Percentiles rank a stretch among this genome's conserved stretches.
These are phyloP conservation scores for Colletotrichum euphorbiae DNA, from an alignment of 2,329 filamentous ascomycete genomes.

Conservation along the genomic window DNA sequence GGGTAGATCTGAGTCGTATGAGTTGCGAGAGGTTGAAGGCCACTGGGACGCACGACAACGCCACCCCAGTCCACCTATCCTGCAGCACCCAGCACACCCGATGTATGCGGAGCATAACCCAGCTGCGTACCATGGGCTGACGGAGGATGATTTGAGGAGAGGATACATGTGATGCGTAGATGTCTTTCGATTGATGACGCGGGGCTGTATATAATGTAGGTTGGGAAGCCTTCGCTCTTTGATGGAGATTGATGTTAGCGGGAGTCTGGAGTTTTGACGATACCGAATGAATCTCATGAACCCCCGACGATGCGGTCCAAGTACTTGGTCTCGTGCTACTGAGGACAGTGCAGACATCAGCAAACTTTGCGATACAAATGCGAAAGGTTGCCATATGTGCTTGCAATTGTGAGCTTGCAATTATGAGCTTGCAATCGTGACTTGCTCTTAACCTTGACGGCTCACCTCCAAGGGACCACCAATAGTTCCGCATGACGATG, in stretches of 20 bases:
- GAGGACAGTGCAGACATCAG: not conserved
- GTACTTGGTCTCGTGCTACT: too few species aligned
- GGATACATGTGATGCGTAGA: not conserved
- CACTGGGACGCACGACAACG: conserved; percentile 44
- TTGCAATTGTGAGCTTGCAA: too few species aligned
- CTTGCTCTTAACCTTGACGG: too few species aligned
- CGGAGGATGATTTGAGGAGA: conserved; percentile 39
- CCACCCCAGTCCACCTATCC: conserved; percentile 52
- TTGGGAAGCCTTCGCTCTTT: not conserved
- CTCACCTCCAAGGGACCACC: not conserved
- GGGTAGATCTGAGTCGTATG: conserved; percentile 61
- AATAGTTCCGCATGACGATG: not conserved
- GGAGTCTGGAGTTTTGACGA: conserved; percentile 36
- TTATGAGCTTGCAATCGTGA: too few species aligned
- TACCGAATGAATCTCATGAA: conserved; percentile 1
- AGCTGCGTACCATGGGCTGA: conserved; percentile 41
- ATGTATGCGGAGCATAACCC: conserved; percentile 38
- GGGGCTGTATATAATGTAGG: conserved; percentile 3
- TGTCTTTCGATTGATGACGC: not conserved
- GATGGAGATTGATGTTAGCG: conserved; percentile 22
- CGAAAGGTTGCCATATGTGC: too few species aligned
- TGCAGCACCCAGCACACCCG: conserved; percentile 59
- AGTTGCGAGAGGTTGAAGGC: conserved; percentile 60
- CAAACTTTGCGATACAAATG: too few species aligned
- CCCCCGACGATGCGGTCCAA: not conserved